phyloP scores from a whole-genome alignment of 306 rosid species.

The Alnus glutinosa region DNA sequence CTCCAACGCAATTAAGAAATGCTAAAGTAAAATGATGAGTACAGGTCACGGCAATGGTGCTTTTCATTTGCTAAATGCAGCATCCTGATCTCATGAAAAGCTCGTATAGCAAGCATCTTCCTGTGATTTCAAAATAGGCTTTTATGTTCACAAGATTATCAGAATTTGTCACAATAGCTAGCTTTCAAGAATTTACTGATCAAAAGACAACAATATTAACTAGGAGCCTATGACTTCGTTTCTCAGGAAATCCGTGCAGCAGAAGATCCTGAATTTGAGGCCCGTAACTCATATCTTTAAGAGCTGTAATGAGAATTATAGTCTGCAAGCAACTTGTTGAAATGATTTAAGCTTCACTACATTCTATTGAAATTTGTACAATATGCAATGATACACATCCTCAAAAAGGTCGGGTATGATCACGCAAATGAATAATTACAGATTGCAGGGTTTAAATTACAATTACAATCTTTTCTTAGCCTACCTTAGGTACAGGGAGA shows the following conservation, averaged over 20 bases:
- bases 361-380: conserved; percentile 58
- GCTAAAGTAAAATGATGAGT: too few species aligned
- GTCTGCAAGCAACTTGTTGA: not conserved
- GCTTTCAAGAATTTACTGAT: too few species aligned
- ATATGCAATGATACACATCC: conserved; percentile 62
- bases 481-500: conserved; percentile 87
- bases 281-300: not conserved
- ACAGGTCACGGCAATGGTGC: not conserved
- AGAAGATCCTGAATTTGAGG: too few species aligned
- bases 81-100: not conserved
- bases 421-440: conserved; percentile 87
- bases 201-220: too few species aligned
- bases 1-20: not conserved
- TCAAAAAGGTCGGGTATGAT: conserved; percentile 41
- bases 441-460: conserved; percentile 42
- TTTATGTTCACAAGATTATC: not conserved
- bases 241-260: too few species aligned
- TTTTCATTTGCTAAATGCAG: not conserved
- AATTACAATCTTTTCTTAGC: conserved; percentile 33
- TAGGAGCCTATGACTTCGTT: too few species aligned
- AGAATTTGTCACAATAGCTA: not conserved
- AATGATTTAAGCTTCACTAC: conserved; percentile 35
- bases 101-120: not conserved
- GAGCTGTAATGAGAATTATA: not conserved
- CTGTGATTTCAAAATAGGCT: not conserved